Evolutionary conservation across 306 rosid genomes (phyloP).

Genomic region (Luffa acutangula): DNA sequence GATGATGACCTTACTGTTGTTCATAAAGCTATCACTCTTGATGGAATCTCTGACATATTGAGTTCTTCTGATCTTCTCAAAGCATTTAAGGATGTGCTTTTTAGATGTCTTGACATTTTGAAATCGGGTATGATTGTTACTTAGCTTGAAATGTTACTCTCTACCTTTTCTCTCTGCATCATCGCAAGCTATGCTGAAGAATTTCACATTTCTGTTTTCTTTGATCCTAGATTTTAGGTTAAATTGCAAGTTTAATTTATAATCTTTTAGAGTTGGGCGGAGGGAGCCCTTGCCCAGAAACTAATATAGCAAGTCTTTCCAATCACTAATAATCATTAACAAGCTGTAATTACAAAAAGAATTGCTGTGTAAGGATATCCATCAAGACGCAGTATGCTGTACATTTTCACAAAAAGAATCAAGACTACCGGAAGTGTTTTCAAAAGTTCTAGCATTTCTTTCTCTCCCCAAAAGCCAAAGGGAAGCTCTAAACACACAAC

Average conservation of each 20-base stretch:
- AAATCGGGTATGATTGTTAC: conserved; percentile 31
- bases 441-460: too few species aligned
- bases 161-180: neutral
- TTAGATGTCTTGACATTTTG: conserved; percentile 43
- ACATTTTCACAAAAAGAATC: too few species aligned
- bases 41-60: conserved; percentile 42
- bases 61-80: conserved; percentile 42
- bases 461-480: too few species aligned
- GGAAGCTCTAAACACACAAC: too few species aligned
- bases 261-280: neutral
- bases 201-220: neutral
- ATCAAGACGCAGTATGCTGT: too few species aligned
- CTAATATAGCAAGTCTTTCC: too few species aligned
- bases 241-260: neutral
- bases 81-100: conserved; percentile 48
- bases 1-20: conserved; percentile 82
- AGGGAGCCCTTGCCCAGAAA: too few species aligned
- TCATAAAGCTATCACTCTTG: conserved; percentile 51
- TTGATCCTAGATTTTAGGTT: neutral
- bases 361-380: too few species aligned
- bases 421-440: too few species aligned
- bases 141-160: neutral
- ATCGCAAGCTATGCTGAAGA: neutral
- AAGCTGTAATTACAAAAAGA: too few species aligned
- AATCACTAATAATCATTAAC: too few species aligned